Conservation (phyloP, 108 stramenopile genomes). For the Hondaea fermentalgiana region DNA sequence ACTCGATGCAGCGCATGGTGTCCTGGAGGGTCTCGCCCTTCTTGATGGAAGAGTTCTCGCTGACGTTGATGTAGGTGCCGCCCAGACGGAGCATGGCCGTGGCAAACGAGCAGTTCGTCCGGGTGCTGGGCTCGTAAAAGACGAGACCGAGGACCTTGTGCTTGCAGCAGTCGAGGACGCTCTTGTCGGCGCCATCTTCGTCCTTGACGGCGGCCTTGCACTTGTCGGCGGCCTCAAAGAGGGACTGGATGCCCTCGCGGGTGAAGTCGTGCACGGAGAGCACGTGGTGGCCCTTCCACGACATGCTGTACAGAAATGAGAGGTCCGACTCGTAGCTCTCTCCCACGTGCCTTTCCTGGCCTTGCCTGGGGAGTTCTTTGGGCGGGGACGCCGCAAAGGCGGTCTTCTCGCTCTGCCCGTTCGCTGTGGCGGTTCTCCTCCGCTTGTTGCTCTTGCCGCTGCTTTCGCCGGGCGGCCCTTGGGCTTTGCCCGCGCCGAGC, state of each 20-base stretch:
- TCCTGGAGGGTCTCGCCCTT: conserved; percentile 90
- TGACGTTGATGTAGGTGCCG: conserved; percentile 70
- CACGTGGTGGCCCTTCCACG: not conserved
- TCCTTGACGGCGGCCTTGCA: conserved; percentile 1
- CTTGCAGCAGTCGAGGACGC: conserved; percentile 19
- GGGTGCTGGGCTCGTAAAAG: conserved; percentile 91
- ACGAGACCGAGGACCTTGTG: conserved; percentile 59
- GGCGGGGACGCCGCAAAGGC: too few species aligned
- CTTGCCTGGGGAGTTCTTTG: too few species aligned
- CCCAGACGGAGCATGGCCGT: conserved; percentile 87
- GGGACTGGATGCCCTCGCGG: not conserved
- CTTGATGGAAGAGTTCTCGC: conserved; percentile 62
- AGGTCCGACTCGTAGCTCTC: not conserved
- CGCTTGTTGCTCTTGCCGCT: too few species aligned
- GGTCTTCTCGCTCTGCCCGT: too few species aligned
- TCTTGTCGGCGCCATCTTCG: not conserved
- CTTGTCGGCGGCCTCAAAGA: not conserved
- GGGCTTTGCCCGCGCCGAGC: too few species aligned
- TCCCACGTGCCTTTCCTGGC: too few species aligned
- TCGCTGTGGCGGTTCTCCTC: too few species aligned
- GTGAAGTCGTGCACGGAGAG: conserved; percentile 16
- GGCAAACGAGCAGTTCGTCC: conserved; percentile 87
- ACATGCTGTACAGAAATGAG: not conserved
- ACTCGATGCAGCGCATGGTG: conserved; percentile 75
- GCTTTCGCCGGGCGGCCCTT: too few species aligned